Conservation (phyloP, 2,329 filamentous ascomycete genomes). For the Penicillium sp. region DNA sequence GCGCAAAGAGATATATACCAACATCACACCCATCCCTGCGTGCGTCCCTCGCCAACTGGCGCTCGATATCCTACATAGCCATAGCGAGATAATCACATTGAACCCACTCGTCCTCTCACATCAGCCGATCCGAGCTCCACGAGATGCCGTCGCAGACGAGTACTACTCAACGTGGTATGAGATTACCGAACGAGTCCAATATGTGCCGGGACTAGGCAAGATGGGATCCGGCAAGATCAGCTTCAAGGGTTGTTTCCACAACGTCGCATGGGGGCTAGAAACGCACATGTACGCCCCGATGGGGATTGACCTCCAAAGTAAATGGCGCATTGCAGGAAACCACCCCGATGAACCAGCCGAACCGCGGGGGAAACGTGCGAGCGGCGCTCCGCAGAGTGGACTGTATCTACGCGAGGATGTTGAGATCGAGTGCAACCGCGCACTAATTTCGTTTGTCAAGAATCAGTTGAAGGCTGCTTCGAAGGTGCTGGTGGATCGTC, state of each 20-base stretch:
- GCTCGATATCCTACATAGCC: constrained; percentile 72
- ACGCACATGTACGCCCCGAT: constrained; percentile 83
- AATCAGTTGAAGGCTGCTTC: constrained; percentile 78
- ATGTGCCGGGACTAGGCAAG: constrained; percentile 62
- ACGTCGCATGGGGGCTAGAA: constrained; percentile 69
- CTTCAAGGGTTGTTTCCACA: constrained; percentile 79
- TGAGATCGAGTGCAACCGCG: constrained; percentile 74
- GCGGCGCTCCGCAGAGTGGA: constrained; percentile 64
- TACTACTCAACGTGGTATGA: constrained; percentile 73
- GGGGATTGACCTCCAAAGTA: constrained; percentile 73
- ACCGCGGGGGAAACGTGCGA: constrained; percentile 61
- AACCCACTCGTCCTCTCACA: constrained; percentile 79
- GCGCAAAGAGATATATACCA: constrained; percentile 50
- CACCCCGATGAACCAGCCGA: constrained; percentile 68
- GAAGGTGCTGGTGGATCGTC: constrained; percentile 64
- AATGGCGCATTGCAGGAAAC: constrained; percentile 73
- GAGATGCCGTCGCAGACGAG: constrained; percentile 68
- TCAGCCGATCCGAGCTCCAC: constrained; percentile 65
- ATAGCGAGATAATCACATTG: constrained; percentile 80
- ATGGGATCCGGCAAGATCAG: constrained; percentile 65
- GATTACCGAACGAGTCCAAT: constrained; percentile 73
- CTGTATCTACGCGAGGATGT: constrained; percentile 84
- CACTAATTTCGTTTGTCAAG: constrained; percentile 75
- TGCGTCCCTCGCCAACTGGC: constrained; percentile 68
- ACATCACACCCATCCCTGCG: constrained; percentile 72